Conservation (phyloP, 1,139 yeast genomes). For the Yamadazyma kanchanaburiensis region DNA sequence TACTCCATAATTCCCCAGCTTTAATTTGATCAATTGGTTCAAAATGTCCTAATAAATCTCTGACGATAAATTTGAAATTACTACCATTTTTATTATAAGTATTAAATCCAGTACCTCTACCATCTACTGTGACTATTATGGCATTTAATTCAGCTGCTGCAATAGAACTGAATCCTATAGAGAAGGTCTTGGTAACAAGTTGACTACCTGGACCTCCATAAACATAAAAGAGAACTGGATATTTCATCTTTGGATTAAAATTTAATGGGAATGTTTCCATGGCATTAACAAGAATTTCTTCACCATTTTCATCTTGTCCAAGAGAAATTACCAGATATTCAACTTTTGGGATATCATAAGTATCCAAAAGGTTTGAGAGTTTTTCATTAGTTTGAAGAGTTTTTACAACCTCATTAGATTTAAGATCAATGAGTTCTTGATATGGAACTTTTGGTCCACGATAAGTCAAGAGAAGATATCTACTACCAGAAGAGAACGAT, state of each 20-base stretch:
- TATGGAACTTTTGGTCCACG: constrained; percentile 67
- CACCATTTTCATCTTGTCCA: constrained; percentile 39
- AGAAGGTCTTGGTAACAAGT: constrained; percentile 51
- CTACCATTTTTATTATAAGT: constrained; percentile 36
- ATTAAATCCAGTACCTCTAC: constrained; percentile 78
- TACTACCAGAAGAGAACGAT: constrained; percentile 65
- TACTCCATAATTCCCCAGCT: constrained; percentile 61
- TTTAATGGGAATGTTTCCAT: constrained; percentile 63
- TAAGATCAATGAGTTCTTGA: constrained; percentile 61
- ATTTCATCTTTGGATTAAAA: constrained; percentile 51
- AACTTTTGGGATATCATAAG: constrained; percentile 48
- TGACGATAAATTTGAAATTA: constrained; percentile 58
- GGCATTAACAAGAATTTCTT: constrained; percentile 46
- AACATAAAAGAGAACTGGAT: constrained; percentile 70
- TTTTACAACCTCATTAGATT: constrained; percentile 25
- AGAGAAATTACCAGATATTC: constrained; percentile 48
- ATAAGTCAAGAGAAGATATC: constrained; percentile 57
- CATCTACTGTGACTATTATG: constrained; percentile 76
- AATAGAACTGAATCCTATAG: constrained; percentile 58
- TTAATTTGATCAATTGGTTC: constrained; percentile 71
- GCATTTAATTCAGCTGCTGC: constrained; percentile 68
- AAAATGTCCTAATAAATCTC: constrained; percentile 62
- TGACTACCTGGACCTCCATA: constrained; percentile 88
- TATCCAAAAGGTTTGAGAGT: constrained; percentile 32
- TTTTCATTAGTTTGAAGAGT: constrained; percentile 49